These are phyloP conservation scores for Botrytis pseudocinerea DNA, from an alignment of 2,329 filamentous ascomycete species.

Conservation along the genomic window DNA sequence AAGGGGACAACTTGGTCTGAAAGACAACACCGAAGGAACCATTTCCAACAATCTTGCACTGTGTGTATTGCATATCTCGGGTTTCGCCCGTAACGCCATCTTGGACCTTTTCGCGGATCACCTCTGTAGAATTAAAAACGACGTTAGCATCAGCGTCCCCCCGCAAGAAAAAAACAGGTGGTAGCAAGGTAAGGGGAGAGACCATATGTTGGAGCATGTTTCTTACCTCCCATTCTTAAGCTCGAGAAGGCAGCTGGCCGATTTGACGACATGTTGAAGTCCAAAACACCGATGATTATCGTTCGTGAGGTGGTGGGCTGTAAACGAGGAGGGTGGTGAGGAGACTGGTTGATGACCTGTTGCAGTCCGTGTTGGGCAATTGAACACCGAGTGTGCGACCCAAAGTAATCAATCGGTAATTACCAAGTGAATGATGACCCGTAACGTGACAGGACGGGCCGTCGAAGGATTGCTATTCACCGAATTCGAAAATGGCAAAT, in stretches of 20 bases:
- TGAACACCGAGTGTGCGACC: constrained; percentile 32
- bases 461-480: constrained; percentile 30
- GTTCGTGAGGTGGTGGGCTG: constrained; percentile 45
- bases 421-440: constrained; percentile 25
- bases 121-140: constrained; percentile 65
- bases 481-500: background rate
- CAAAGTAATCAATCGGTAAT: constrained; percentile 30
- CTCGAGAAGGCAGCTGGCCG: constrained; percentile 84
- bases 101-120: constrained; percentile 98
- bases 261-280: constrained; percentile 76
- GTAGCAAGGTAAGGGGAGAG: background rate
- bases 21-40: constrained; percentile 98
- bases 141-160: constrained; percentile 28
- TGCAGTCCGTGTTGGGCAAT: constrained; percentile 58
- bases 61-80: constrained; percentile 95
- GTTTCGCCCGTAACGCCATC: constrained; percentile 97
- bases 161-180: background rate
- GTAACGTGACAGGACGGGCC: constrained; percentile 36
- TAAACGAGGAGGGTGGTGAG: constrained; percentile 49
- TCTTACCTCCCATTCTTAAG: constrained; percentile 94
- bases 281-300: constrained; percentile 42
- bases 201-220: constrained; percentile 26
- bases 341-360: constrained; percentile 44
- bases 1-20: constrained; percentile 97
- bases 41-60: constrained; percentile 99